Evolutionary conservation across 2,329 filamentous ascomycete genomes (phyloP), one percentile per base, ranked within the genome.

Genomic region (Ophiocordyceps australis): DNA sequence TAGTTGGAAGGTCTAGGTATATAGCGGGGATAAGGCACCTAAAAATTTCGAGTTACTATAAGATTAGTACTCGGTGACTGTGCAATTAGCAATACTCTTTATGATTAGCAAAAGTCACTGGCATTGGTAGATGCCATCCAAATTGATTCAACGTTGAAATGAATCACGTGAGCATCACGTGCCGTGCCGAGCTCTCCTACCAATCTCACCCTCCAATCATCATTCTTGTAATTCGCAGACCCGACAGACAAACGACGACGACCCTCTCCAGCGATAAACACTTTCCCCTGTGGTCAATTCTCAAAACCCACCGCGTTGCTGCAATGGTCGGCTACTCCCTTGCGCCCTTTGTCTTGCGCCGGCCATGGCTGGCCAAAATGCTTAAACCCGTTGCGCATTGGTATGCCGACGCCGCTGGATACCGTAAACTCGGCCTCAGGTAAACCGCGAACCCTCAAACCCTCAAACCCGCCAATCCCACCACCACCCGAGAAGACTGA

Each of bases 381-480:
- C 59, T 95, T 54, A 70, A 62, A 62, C 89, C 89, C 38, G 50
- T 93, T 38, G 70, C 85, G 55, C 68, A 73, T 47, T 93, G 82
- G 82, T 95, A 95, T 62, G 59, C 60, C 57, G 76, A 86, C 50
- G 77, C 82, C 43, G 68, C 85, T 43, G 86, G 86, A 50, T 93
- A 94, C 69, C 77, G 83, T 58, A 72, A 86, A 69, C 65, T 94
- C 47, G 86, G 86, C 46, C 65, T 94, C 57, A 79, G 66, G 83
- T 93, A 7, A 19, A 10, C 17, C 17, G 17, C 17, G 7, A 19
- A 19, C 17, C 17, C 17, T 19, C 17, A 7, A n/a, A n/a, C n/a
- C n/a, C n/a, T n/a, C n/a, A n/a, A n/a, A n/a, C n/a, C n/a, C n/a
- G n/a, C n/a, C n/a, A n/a, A n/a, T n/a, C n/a, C n/a, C n/a, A n/a